Base-by-base conservation (phyloP, 108 stramenopile genomes). In the Cyclotella choctawhatcheeana region DNA sequence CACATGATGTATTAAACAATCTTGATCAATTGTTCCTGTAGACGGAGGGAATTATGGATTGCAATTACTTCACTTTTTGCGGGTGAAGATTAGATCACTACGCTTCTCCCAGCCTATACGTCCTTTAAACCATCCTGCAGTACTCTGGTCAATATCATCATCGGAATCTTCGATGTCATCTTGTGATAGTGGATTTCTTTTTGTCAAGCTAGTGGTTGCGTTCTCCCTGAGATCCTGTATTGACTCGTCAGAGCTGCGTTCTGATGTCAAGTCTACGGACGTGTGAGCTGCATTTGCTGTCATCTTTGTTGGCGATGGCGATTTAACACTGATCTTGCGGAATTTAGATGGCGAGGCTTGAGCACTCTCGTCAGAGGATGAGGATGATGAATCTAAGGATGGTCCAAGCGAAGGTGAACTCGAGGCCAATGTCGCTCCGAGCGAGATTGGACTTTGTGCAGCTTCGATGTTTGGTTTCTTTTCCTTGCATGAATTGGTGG, bases 381-480 rank as follows among this genome's bases (percentile, higher is more conserved):
- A 56, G 16, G 55, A 31, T 6, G 55, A 56, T 6, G 55, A 31
- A 2, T 27, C 55, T 30, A 56, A 31, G 1, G 55, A 56, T 30
- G 55, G 29, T 18, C 55, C 55, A 30, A 56, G 55, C 29, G 55
- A 56, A 30, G 29, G 29, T 18, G 55, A 18, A 56, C 55, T 56
- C 13, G 55, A 56, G 12, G 29, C 30, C 13, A 31, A 14, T 30
- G 55, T 16, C 55, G 29, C 16, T 12, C 29, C 55, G 12, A 31
- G 29, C 13, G 55, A 56, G 20, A 30, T 12, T 14, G 29, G 55
- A 18, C 55, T 31, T 10, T 14, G 16, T 31, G 27, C 10, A 31
- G 12, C 8, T 12, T 12, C 55, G 20, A 27, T 29, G 25, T 3
- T 27, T 24, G 4, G 5, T 27, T 31, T 56, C 55, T 29, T 56